Evolutionary conservation across 345 rosid species (phyloP), one percentile per base, ranked within the genome.

Genomic region (Reutealis trisperma): DNA sequence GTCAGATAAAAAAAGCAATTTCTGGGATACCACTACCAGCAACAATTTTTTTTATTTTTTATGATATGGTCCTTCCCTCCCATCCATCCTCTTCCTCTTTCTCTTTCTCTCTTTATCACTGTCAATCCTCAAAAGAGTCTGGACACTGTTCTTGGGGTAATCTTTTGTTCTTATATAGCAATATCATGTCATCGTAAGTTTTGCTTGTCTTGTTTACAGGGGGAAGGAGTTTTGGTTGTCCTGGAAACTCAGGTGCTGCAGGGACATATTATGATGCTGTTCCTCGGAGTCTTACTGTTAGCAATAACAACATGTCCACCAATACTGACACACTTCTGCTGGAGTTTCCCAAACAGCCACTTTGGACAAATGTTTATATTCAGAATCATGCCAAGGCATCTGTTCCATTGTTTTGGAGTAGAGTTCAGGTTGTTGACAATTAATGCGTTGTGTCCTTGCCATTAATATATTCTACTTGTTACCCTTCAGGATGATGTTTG

Each of bases 221-320:
- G 5, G 92, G 92, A 42, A 80, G 80, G 81, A 90, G 94, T 79
- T 63, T 86, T 77, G 89, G 92, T 24, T 90, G 94, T 78, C 75
- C 84, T 27, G 90, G 84, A 61, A 90, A 90, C 45, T 71, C 92
- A 3, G 94, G 94, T n/a, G 94, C 89, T 82, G 88, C 94, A 12
- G 94, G 94, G 69, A 90, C 94, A 62, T 90, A 84, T 78, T 90
- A 85, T 85, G 94, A 90, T 87, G 89, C 92, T 69, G 91, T 90
- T 52, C 94, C 94, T 80, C 88, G 89, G 76, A 85, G 89, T 75
- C 91, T 90, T 71, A 84, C 59, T 66, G 86, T 90, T 60, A 81
- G 81, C 83, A 90, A 90, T 75, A 77, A 85, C 79, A 90, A 90
- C 79, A 74, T 83, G 84, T 79, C 92, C 42, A 90, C 94, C 42